Evolutionary conservation across 306 rosid species (phyloP).

Genomic region (Fagus sylvatica): DNA sequence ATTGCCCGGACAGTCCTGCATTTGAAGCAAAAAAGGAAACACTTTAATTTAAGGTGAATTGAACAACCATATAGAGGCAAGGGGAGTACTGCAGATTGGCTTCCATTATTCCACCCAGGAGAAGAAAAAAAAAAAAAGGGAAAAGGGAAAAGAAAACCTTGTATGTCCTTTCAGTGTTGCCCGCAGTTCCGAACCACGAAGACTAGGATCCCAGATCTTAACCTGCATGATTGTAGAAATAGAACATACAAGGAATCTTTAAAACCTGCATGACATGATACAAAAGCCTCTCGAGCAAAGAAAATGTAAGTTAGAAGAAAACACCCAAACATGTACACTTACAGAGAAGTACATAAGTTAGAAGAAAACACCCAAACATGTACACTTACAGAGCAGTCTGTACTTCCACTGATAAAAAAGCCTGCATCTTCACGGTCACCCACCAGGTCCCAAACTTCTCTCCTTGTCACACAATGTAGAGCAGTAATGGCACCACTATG

Average conservation of each 20-base stretch:
- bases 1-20: conserved; percentile 89
- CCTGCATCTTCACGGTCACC: conserved; percentile 99
- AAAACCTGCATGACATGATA: conserved; percentile 16
- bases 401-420: conserved; percentile 95
- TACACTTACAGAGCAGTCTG: conserved; percentile 79
- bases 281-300: conserved; percentile 11
- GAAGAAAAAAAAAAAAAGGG: not conserved
- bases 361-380: conserved; percentile 22
- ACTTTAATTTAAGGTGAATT: not conserved
- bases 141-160: conserved; percentile 49
- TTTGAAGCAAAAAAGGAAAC: conserved; percentile 32
- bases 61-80: conserved; percentile 4
- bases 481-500: conserved; percentile 93
- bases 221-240: conserved; percentile 57
- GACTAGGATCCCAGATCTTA: conserved; percentile 98
- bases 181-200: conserved; percentile 94
- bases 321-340: conserved; percentile 34
- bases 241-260: conserved; percentile 19
- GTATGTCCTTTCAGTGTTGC: conserved; percentile 94
- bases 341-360: conserved; percentile 63
- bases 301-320: conserved; percentile 20
- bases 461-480: conserved; percentile 93
- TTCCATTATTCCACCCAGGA: conserved; percentile 2
- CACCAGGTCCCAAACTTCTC: conserved; percentile 99
- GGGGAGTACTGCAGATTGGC: not conserved